Conservation (phyloP, 805 yeast genomes). For the Yamadazyma insecticola region DNA sequence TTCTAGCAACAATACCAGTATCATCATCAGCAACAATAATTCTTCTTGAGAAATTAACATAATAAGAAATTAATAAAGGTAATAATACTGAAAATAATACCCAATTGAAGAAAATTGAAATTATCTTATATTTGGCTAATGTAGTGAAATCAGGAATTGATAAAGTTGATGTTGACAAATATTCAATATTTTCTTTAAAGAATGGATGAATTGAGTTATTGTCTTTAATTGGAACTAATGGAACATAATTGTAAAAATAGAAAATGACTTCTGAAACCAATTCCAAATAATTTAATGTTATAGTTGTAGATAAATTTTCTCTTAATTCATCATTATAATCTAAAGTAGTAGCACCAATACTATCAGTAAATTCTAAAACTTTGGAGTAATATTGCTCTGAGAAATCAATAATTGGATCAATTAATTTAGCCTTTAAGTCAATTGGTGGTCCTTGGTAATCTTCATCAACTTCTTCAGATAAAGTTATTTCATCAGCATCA, state of each 20-base stretch:
- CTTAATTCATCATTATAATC: conserved; percentile 35
- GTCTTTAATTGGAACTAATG: conserved; percentile 31
- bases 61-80: conserved; percentile 45
- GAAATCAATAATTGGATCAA: conserved; percentile 33
- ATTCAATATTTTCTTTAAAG: conserved; percentile 20
- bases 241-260: conserved; percentile 30
- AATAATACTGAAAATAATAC: conserved; percentile 29
- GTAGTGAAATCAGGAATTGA: conserved; percentile 34
- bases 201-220: conserved; percentile 33
- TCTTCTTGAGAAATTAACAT: conserved; percentile 48
- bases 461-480: conserved; percentile 26
- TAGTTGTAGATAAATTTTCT: conserved; percentile 33
- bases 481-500: conserved; percentile 9
- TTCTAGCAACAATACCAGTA: conserved; percentile 29
- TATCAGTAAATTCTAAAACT: conserved; percentile 29
- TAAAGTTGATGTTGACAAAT: conserved; percentile 15
- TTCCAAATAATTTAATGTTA: conserved; percentile 32
- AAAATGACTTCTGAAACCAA: conserved; percentile 22
- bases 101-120: conserved; percentile 39
- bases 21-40: conserved; percentile 28
- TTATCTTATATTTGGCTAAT: conserved; percentile 23
- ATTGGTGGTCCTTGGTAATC: conserved; percentile 39
- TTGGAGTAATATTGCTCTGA: conserved; percentile 21
- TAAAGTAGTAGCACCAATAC: conserved; percentile 28
- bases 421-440: conserved; percentile 30